These are phyloP conservation scores for Mycena floridula DNA, from an alignment of 768 basidiomycete species.

Conservation along the genomic window DNA sequence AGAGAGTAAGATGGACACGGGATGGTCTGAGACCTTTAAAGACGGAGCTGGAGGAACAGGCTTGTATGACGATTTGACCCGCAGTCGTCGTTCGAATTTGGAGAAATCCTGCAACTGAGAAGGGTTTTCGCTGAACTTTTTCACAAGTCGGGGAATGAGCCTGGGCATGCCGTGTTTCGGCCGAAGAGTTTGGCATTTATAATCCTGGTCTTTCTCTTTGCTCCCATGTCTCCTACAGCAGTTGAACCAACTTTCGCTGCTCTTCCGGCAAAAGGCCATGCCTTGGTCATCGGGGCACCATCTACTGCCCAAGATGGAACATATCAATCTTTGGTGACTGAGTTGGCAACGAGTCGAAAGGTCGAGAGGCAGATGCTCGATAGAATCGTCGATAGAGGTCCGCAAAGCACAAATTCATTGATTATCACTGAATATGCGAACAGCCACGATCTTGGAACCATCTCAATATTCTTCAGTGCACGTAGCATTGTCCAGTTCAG, in stretches of 20 bases:
- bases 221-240: constrained; percentile 58
- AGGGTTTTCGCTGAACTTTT: neutral
- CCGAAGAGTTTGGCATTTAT: no score
- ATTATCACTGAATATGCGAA: constrained; percentile 4
- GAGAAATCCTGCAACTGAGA: constrained; percentile 8
- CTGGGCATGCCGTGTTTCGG: no score
- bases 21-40: constrained; percentile 36
- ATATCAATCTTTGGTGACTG: constrained; percentile 65
- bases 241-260: constrained; percentile 18
- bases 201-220: no score
- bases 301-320: constrained; percentile 73
- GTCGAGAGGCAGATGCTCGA: constrained; percentile 83
- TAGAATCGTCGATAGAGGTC: constrained; percentile 76
- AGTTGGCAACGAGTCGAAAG: constrained; percentile 43
- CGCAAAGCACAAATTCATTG: constrained; percentile 10
- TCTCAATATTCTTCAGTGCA: constrained; percentile 61
- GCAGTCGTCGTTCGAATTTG: constrained; percentile 6
- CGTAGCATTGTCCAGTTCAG: constrained; percentile 54
- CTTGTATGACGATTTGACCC: constrained; percentile 27
- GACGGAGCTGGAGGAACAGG: constrained; percentile 31
- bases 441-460: constrained; percentile 53
- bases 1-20: constrained; percentile 58
- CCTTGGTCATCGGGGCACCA: constrained; percentile 74
- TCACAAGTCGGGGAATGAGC: constrained; percentile 4
- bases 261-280: constrained; percentile 35